A percentile compares a stretch with the other conserved stretches of the same genome.
Conservation (phyloP, 139 green algal genomes). For the Monoraphidium neglectum region DNA sequence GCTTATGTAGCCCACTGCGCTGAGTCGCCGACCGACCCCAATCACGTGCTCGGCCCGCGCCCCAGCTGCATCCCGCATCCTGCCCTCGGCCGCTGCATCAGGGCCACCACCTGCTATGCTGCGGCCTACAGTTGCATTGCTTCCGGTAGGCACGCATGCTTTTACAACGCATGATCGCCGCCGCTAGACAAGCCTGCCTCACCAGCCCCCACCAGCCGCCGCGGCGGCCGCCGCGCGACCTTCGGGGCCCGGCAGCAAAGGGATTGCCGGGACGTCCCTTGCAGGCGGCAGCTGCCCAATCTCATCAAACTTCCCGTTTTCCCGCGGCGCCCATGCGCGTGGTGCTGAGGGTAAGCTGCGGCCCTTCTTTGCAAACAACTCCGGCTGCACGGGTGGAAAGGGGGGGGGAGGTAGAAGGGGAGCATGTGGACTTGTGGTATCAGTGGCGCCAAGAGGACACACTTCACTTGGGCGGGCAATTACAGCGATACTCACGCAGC, state of each 20-base stretch:
- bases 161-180: no score
- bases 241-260: no score
- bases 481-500: no score
- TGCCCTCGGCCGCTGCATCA: background rate
- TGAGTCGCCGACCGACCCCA: no score
- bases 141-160: background rate
- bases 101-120: background rate
- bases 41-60: no score
- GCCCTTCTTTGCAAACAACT: slow-evolving; percentile 72
- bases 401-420: background rate
- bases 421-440: background rate
- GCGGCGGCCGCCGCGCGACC: no score
- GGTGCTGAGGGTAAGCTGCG: slow-evolving; percentile 75
- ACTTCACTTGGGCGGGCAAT: no score
- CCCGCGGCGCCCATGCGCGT: slow-evolving; percentile 65
- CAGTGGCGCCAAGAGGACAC: background rate
- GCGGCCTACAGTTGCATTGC: background rate
- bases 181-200: no score
- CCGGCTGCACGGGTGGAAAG: slow-evolving; percentile 41
- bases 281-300: slow-evolving; percentile 52
- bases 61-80: no score
- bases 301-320: slow-evolving; percentile 58
- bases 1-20: no score
- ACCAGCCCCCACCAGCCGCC: background rate
- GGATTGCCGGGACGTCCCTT: background rate